Evolutionary conservation across 2,329 filamentous ascomycete genomes (phyloP).

Genomic region (Botrytis fabae): DNA sequence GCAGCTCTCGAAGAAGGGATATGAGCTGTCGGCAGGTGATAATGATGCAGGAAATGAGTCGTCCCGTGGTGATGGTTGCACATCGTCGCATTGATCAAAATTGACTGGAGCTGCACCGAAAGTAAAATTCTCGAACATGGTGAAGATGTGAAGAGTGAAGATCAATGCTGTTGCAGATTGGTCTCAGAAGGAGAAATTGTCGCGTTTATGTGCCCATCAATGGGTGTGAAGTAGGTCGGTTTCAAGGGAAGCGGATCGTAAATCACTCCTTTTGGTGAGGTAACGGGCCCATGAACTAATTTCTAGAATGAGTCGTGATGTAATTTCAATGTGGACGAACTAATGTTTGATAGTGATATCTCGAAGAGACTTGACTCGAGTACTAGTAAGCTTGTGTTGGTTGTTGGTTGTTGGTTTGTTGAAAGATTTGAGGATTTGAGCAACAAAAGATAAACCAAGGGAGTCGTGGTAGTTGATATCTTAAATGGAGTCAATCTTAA

Average conservation of each 20-base stretch:
- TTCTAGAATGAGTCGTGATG: background rate
- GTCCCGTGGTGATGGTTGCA: constrained; percentile 18
- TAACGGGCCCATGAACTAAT: too few species aligned
- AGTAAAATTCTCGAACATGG: constrained; percentile 22
- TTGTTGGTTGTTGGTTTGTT: background rate
- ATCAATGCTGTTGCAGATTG: background rate
- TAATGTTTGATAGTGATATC: background rate
- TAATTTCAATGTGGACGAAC: background rate
- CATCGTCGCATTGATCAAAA: constrained; percentile 14
- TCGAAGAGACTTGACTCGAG: constrained; percentile 5
- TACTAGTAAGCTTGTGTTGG: background rate
- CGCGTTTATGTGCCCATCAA: constrained; percentile 5
- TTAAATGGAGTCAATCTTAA: background rate
- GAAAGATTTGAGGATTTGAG: background rate
- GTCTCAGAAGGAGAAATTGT: background rate
- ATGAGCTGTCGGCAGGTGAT: background rate
- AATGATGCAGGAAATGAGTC: constrained; percentile 5
- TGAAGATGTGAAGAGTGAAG: background rate
- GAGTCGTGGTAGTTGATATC: background rate
- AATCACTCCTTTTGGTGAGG: too few species aligned
- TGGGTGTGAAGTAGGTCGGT: background rate
- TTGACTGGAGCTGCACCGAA: constrained; percentile 20
- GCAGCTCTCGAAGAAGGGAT: background rate
- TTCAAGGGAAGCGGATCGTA: background rate
- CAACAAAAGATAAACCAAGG: background rate